Base-by-base conservation (phyloP, 805 yeast species). In the Pichia phayaonensis region DNA sequence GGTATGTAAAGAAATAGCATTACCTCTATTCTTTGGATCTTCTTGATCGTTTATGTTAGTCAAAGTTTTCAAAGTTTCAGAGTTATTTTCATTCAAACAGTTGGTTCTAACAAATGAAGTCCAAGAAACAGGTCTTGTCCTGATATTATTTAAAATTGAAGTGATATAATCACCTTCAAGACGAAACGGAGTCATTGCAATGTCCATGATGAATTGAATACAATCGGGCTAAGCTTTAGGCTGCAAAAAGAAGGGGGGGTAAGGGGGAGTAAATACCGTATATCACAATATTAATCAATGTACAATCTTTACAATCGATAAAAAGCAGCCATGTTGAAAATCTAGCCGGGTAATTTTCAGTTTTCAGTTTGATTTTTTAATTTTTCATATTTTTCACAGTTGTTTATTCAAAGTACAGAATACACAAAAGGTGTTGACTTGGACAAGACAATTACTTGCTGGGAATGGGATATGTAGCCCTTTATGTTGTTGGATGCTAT, bases 111-210 rank as follows among this genome's bases (percentile, higher is more conserved):
- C 83, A 59, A 86, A 81, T 11, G 95, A 95, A 61, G 87, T 95
- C 97, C 97, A 90, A 31, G 95, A 95, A 50, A 90, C 79, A 31
- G 90, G 82, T 56, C 94, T 79, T 53, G 86, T 83, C 60, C 94
- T 75, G 55, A 89, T 82, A 54, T 80, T 80, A 56, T 76, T 73
- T 58, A 84, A 74, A 48, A 83, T 76, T 59, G 84, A 90, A 51
- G 76, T 74, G 61, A 87, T 72, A 59, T 77, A 81, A 31, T 76
- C 76, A 65, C 88, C 84, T 56, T 87, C 90, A 59, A 86, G 68
- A 16, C 48, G 45, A 27, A 48, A 48, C 18, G 51, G 51, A 6
- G 45, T 40, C 38, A 34, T 34, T 34, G 38, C 38, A 7, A 34
- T 34, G 3, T 34, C 20, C 38, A 34, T 34, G 18, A n/a, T 38